Percentiles rank a stretch among this genome's conserved stretches.
Evolutionary conservation across 1,284 basidiomycete genomes (phyloP).

Genomic region (Ceratobasidium sp.): DNA sequence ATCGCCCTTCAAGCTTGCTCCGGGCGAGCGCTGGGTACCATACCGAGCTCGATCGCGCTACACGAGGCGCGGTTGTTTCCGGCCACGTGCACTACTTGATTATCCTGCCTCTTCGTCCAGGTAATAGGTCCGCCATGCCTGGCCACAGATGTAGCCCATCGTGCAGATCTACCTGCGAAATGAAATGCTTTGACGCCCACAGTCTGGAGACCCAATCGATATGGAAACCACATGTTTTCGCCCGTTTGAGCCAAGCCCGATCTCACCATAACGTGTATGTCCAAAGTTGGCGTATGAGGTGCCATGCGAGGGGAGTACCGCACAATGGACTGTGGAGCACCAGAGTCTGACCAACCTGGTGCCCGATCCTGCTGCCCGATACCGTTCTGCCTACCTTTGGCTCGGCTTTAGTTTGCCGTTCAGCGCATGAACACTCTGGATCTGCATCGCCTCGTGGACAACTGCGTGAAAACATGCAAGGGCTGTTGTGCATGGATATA

Average conservation of each 20-base stretch:
- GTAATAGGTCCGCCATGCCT: constrained; percentile 1
- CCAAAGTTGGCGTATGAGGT: constrained; percentile 4
- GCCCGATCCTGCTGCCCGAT: constrained; percentile 30
- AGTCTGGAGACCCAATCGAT: background rate
- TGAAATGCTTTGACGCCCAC: constrained; percentile 39
- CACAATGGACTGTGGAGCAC: constrained; percentile 26
- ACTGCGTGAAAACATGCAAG: background rate
- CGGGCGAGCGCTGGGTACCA: background rate
- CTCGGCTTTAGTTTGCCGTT: constrained; percentile 25
- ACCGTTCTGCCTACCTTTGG: constrained; percentile 2
- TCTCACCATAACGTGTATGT: constrained; percentile 13
- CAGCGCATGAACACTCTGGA: background rate
- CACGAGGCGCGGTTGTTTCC: constrained; percentile 41
- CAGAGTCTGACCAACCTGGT: constrained; percentile 5
- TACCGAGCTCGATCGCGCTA: constrained; percentile 21
- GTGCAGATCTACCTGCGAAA: constrained; percentile 40
- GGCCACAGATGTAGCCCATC: constrained; percentile 37
- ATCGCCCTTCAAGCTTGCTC: constrained; percentile 8
- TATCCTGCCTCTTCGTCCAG: background rate
- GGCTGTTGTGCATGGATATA: background rate
- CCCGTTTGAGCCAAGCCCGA: constrained; percentile 17
- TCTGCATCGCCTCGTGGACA: background rate
- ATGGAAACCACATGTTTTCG: constrained; percentile 16
- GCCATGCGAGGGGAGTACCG: background rate
- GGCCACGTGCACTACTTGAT: constrained; percentile 19